These are phyloP conservation scores for Microascus cirrosus DNA, from an alignment of 2,329 filamentous ascomycete species.

Conservation along the genomic window DNA sequence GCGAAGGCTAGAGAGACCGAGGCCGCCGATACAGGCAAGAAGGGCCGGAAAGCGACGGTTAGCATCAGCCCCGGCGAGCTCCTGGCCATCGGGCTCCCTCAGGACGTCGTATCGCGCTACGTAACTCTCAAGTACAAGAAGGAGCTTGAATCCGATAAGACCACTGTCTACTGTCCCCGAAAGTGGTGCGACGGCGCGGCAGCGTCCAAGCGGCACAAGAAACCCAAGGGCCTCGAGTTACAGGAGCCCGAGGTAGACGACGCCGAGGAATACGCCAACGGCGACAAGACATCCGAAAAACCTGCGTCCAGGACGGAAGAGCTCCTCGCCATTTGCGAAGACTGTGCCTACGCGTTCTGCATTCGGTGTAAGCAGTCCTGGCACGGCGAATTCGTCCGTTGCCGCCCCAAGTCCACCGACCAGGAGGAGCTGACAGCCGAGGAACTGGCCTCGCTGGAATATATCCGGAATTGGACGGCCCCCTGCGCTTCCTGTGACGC, in stretches of 20 bases:
- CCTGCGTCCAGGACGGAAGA: not conserved
- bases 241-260: conserved; percentile 8
- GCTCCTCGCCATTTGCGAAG: conserved; percentile 73
- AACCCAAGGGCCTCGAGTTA: conserved; percentile 55
- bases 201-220: conserved; percentile 60
- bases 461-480: conserved; percentile 69
- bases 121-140: conserved; percentile 86
- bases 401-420: conserved; percentile 49
- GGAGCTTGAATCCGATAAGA: conserved; percentile 82
- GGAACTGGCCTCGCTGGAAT: conserved; percentile 78
- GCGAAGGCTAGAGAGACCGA: conserved; percentile 43
- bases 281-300: not conserved
- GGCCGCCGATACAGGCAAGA: conserved; percentile 5
- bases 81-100: conserved; percentile 60
- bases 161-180: conserved; percentile 84
- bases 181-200: conserved; percentile 89
- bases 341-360: conserved; percentile 87
- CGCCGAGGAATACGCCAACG: conserved; percentile 21
- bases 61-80: conserved; percentile 76
- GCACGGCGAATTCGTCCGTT: conserved; percentile 77
- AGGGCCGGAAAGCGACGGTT: conserved; percentile 45
- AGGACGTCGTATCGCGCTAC: conserved; percentile 71
- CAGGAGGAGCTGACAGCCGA: conserved; percentile 66
- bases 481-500: conserved; percentile 81
- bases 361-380: conserved; percentile 59